Conservation (phyloP, 441 rosid species). For the Croton setiger region DNA sequence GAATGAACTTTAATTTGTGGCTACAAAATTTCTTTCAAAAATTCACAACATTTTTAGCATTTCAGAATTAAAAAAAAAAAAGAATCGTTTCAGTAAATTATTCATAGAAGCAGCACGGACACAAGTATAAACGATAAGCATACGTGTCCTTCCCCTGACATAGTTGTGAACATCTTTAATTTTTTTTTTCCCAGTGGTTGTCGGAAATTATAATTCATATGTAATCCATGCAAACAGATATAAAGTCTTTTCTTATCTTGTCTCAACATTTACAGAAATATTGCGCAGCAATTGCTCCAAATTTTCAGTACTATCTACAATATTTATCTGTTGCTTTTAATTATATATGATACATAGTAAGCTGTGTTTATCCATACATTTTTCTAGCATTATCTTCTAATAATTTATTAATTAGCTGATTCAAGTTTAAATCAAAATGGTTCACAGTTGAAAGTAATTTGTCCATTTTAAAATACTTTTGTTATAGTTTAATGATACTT, state of each 20-base stretch:
- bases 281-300: not conserved
- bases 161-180: not conserved
- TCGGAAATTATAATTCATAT: not conserved
- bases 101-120: too few relatives aligned
- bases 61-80: not conserved
- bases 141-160: not conserved
- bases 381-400: too few relatives aligned
- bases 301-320: not conserved
- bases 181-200: not conserved
- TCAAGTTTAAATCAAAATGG: too few relatives aligned
- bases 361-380: too few relatives aligned
- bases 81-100: not conserved
- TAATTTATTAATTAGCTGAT: too few relatives aligned
- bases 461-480: too few relatives aligned
- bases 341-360: not conserved
- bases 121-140: too few relatives aligned
- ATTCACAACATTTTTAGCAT: too few relatives aligned
- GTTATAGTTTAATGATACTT: too few relatives aligned
- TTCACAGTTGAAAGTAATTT: too few relatives aligned
- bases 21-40: too few relatives aligned
- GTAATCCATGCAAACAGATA: not conserved
- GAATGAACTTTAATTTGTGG: too few relatives aligned
- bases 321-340: not conserved
- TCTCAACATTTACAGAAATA: not conserved
- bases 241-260: slow-evolving; percentile 10